phyloP scores from a whole-genome alignment of 805 yeast species.

The Cephaloascus albidus region DNA sequence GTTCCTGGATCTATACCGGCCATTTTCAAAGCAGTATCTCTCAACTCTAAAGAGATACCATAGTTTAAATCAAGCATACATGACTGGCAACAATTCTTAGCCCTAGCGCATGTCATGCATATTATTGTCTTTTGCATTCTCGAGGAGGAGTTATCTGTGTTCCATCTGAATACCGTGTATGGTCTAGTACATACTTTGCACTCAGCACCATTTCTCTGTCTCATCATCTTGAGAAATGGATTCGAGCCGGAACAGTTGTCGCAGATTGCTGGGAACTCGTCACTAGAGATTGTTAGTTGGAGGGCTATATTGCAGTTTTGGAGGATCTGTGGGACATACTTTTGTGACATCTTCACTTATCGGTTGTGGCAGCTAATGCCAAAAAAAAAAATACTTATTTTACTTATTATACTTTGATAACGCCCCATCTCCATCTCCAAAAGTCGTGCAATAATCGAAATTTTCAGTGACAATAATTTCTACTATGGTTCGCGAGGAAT shows the following conservation, averaged over 20 bases:
- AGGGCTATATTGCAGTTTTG: too few species aligned
- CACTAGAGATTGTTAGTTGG: constrained; percentile 4
- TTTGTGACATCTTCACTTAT: too few species aligned
- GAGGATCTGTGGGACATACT: too few species aligned
- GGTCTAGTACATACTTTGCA: constrained; percentile 84
- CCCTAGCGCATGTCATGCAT: constrained; percentile 72
- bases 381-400: too few species aligned
- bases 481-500: too few species aligned
- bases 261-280: constrained; percentile 57
- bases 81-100: constrained; percentile 77
- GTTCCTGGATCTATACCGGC: constrained; percentile 37
- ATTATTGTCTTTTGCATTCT: constrained; percentile 54
- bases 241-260: constrained; percentile 62
- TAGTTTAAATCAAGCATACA: constrained; percentile 78
- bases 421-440: too few species aligned
- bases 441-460: too few species aligned
- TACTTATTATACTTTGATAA: too few species aligned
- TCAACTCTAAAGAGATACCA: constrained; percentile 67
- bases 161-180: constrained; percentile 76
- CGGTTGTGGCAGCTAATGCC: too few species aligned
- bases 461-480: too few species aligned
- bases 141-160: constrained; percentile 30
- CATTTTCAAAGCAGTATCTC: constrained; percentile 75
- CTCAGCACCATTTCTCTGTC: constrained; percentile 65
- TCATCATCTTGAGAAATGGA: constrained; percentile 58